A percentile compares a stretch with the other conserved stretches of the same genome.
Conservation (phyloP, 2,329 filamentous ascomycete genomes). For the Bipolaris oryzae region DNA sequence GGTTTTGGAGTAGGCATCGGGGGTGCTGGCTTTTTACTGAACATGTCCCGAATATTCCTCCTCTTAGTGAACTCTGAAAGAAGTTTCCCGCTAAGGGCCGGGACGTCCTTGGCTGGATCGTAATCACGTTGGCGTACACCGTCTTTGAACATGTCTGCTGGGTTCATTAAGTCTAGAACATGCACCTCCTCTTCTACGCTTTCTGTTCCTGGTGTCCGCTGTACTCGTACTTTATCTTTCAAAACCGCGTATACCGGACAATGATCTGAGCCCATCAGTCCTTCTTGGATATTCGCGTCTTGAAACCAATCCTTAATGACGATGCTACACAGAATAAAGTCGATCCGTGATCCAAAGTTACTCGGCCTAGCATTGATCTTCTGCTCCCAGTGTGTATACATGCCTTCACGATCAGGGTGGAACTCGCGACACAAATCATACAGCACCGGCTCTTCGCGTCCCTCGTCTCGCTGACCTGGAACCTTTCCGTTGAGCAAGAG, state of each 20-base stretch:
- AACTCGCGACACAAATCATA: slow-evolving; percentile 85
- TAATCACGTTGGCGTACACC: slow-evolving; percentile 72
- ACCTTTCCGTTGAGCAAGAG: slow-evolving; percentile 77
- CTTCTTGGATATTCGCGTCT: slow-evolving; percentile 87
- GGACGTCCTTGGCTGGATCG: slow-evolving; percentile 64
- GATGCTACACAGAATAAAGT: slow-evolving; percentile 86
- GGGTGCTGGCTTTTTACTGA: slow-evolving; percentile 55
- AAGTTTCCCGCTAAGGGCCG: slow-evolving; percentile 78
- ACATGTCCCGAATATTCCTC: slow-evolving; percentile 92
- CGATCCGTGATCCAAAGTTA: slow-evolving; percentile 90
- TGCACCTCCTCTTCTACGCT: slow-evolving; percentile 57
- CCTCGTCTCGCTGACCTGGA: slow-evolving; percentile 68
- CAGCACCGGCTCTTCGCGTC: slow-evolving; percentile 72
- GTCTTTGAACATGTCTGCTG: slow-evolving; percentile 69
- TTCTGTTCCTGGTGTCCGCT: slow-evolving; percentile 4
- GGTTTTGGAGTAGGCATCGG: slow-evolving; percentile 12
- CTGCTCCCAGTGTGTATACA: slow-evolving; percentile 98
- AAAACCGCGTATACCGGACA: slow-evolving; percentile 87
- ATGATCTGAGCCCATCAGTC: slow-evolving; percentile 92
- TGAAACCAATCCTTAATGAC: slow-evolving; percentile 80
- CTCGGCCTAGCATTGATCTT: slow-evolving; percentile 94
- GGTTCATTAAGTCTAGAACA: slow-evolving; percentile 78
- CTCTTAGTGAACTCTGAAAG: slow-evolving; percentile 88
- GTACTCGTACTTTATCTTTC: slow-evolving; percentile 64
- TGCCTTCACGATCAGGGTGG: slow-evolving; percentile 78